Evolutionary conservation across 2,329 filamentous ascomycete species (phyloP).

Genomic region (Verticillium longisporum): DNA sequence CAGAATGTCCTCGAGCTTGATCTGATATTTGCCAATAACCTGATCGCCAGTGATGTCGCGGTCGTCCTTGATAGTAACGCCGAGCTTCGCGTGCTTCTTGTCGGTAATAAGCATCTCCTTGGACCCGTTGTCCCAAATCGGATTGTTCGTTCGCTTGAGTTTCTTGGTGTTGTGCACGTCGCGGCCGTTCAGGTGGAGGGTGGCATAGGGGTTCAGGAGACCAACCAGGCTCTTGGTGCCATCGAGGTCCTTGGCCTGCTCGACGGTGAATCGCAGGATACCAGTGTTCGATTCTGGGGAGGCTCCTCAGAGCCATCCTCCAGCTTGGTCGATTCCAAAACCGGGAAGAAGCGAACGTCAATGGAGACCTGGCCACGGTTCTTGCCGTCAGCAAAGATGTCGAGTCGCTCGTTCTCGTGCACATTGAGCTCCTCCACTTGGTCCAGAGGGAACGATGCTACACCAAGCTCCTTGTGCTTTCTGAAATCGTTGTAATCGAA

Average conservation of each 20-base stretch:
- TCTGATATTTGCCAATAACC: slow-evolving; percentile 84
- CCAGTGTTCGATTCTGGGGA: slow-evolving; percentile 83
- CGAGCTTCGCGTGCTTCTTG: slow-evolving; percentile 81
- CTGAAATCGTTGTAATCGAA: slow-evolving; percentile 94
- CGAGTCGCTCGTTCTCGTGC: slow-evolving; percentile 78
- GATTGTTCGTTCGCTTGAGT: slow-evolving; percentile 94
- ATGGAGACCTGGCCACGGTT: slow-evolving; percentile 70
- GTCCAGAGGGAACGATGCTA: slow-evolving; percentile 79
- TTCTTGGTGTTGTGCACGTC: slow-evolving; percentile 85
- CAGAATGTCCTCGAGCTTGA: slow-evolving; percentile 90
- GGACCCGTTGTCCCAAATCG: slow-evolving; percentile 86
- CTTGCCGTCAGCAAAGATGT: slow-evolving; percentile 79
- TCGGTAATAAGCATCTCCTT: slow-evolving; percentile 96
- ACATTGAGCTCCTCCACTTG: slow-evolving; percentile 69
- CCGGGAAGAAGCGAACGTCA: slow-evolving; percentile 93
- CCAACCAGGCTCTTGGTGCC: slow-evolving; percentile 88
- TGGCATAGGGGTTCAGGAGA: slow-evolving; percentile 83
- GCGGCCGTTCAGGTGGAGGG: slow-evolving; percentile 84
- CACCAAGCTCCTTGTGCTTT: slow-evolving; percentile 92
- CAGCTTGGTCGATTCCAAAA: slow-evolving; percentile 65
- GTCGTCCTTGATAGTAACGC: slow-evolving; percentile 91
- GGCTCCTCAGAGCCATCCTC: slow-evolving; percentile 74
- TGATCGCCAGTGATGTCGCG: slow-evolving; percentile 79
- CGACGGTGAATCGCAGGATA: slow-evolving; percentile 87
- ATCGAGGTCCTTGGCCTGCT: slow-evolving; percentile 95